Conservation (phyloP, 768 basidiomycete species). For the Termitomyces bulborhizus region DNA sequence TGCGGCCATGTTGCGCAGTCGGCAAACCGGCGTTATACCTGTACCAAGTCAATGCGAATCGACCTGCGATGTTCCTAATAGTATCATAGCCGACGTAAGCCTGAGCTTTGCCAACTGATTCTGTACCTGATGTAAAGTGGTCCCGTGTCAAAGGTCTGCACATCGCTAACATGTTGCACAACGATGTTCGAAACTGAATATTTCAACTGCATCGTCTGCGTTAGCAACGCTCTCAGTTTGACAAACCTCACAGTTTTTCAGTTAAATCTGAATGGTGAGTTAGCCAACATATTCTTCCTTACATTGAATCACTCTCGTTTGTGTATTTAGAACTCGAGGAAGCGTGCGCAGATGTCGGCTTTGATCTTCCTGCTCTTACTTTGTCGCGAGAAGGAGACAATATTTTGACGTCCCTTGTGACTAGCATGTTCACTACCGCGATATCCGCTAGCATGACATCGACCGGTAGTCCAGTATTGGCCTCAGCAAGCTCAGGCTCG, state of each 20-base stretch:
- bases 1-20: slow-evolving; percentile 1
- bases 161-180: slow-evolving; percentile 30
- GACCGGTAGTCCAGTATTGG: not conserved
- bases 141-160: slow-evolving; percentile 18
- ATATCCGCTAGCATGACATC: not conserved
- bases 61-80: slow-evolving; percentile 23
- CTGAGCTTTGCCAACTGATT: not conserved
- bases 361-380: not conserved
- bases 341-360: not conserved
- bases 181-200: slow-evolving; percentile 30
- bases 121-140: not conserved
- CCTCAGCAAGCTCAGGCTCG: not conserved
- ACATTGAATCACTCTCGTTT: not conserved
- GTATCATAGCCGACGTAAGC: slow-evolving; percentile 15
- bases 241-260: slow-evolving; percentile 21
- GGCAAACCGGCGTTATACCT: slow-evolving; percentile 15
- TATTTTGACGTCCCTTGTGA: not conserved
- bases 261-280: slow-evolving; percentile 12
- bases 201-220: slow-evolving; percentile 36
- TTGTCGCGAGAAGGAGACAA: not conserved
- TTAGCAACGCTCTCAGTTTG: slow-evolving; percentile 18
- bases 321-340: not conserved
- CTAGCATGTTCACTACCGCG: not conserved
- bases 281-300: not conserved
- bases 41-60: slow-evolving; percentile 26